Conservation (phyloP, 1,284 basidiomycete genomes). For the Polyporus tsugae region DNA sequence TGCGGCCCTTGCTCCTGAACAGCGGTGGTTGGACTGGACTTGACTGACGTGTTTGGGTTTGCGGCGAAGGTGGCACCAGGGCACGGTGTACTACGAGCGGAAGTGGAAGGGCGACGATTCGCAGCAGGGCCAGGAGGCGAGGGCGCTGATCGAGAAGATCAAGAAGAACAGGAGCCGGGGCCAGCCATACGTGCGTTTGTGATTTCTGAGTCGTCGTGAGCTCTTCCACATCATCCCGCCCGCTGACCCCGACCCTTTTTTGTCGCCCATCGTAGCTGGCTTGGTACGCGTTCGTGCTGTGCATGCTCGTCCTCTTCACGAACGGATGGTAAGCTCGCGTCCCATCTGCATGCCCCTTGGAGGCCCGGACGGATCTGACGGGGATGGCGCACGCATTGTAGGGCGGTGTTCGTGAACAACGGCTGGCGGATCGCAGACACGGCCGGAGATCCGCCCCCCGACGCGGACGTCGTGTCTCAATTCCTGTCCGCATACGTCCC, state of each 20-base stretch:
- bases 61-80: constrained; percentile 38
- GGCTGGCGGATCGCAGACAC: constrained; percentile 37
- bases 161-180: constrained; percentile 37
- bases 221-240: not conserved
- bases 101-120: constrained; percentile 23
- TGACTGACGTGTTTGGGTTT: too few species aligned
- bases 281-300: constrained; percentile 39
- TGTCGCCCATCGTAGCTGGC: constrained; percentile 30
- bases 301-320: constrained; percentile 40
- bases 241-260: not conserved
- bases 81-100: constrained; percentile 38
- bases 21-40: too few species aligned
- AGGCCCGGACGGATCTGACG: not conserved
- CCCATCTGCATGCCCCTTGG: too few species aligned
- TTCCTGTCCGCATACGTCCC: constrained; percentile 43
- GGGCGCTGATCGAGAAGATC: constrained; percentile 35
- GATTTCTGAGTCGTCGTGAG: not conserved
- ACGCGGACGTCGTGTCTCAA: constrained; percentile 30
- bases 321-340: constrained; percentile 36
- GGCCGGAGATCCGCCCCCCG: not conserved
- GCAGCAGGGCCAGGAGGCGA: constrained; percentile 21
- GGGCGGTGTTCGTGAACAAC: constrained; percentile 41
- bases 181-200: constrained; percentile 38
- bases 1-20: constrained; percentile 8
- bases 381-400: not conserved